Conservation (phyloP, 2,329 filamentous ascomycete species). For the Chalara sp. region DNA sequence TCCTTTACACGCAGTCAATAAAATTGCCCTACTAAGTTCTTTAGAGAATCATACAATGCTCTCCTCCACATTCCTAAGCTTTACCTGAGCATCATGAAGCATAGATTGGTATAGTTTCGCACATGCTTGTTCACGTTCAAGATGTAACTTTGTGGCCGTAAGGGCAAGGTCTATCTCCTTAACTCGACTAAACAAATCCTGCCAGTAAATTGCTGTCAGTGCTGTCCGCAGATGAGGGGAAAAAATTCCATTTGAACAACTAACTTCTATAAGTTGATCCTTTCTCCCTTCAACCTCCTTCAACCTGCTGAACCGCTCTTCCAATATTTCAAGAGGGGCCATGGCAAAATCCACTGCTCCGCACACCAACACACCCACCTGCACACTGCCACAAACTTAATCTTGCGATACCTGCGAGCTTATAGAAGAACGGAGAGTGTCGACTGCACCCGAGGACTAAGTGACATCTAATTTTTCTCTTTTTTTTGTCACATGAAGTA, state of each 20-base stretch:
- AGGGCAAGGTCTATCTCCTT: slow-evolving; percentile 5
- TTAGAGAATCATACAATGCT: not conserved
- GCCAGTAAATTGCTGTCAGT: not conserved
- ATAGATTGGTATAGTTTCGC: slow-evolving; percentile 6
- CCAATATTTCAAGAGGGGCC: slow-evolving; percentile 6
- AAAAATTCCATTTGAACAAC: not conserved
- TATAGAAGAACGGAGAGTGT: no score
- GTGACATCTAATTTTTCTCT: no score
- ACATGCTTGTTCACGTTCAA: slow-evolving; percentile 7
- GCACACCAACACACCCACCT: no score
- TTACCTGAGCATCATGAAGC: not conserved
- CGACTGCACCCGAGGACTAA: no score
- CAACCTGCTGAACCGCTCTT: slow-evolving; percentile 8
- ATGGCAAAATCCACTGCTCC: not conserved
- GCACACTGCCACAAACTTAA: no score
- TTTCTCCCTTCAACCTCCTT: slow-evolving; percentile 4
- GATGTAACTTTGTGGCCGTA: slow-evolving; percentile 4
- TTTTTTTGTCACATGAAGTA: no score
- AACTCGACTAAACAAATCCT: slow-evolving; percentile 4
- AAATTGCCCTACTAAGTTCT: not conserved
- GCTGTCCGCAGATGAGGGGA: not conserved
- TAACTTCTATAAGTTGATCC: slow-evolving; percentile 7
- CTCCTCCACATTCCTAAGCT: not conserved
- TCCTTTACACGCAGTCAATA: not conserved
- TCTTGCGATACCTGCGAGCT: no score